Percentiles rank a stretch among this genome's conserved stretches.
phyloP scores from a whole-genome alignment of 139 green algal genomes.

The Nannochloris sp. region DNA sequence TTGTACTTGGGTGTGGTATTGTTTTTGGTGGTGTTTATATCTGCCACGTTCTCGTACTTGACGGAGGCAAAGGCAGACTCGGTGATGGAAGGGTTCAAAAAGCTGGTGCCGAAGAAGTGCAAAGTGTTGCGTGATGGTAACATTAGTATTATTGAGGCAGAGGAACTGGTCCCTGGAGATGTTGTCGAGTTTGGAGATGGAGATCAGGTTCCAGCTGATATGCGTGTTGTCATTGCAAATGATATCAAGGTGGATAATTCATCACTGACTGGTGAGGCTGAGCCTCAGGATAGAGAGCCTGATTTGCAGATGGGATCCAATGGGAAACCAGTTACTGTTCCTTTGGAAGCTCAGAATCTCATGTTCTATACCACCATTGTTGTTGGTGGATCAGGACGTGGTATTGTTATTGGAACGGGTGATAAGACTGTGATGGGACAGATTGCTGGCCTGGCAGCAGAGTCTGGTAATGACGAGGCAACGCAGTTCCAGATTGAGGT shows the following conservation, averaged over 20 bases:
- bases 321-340: constrained; percentile 25
- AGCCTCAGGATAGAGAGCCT: constrained; percentile 62
- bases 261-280: constrained; percentile 81
- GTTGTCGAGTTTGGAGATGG: constrained; percentile 84
- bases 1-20: constrained; percentile 70
- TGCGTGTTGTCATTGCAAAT: constrained; percentile 50
- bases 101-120: constrained; percentile 62
- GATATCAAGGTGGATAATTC: constrained; percentile 83
- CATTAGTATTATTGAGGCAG: constrained; percentile 39
- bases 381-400: constrained; percentile 16
- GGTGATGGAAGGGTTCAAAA: constrained; percentile 69
- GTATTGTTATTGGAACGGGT: constrained; percentile 66
- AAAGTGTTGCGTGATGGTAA: constrained; percentile 66
- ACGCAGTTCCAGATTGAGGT: constrained; percentile 75
- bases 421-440: constrained; percentile 82
- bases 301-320: constrained; percentile 73
- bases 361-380: constrained; percentile 68
- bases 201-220: constrained; percentile 88
- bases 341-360: constrained; percentile 59
- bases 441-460: constrained; percentile 59
- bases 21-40: constrained; percentile 38
- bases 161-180: constrained; percentile 91
- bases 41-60: constrained; percentile 54
- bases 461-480: constrained; percentile 18
- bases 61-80: constrained; percentile 58